These are phyloP conservation scores for Pyrenopolyporus hunteri DNA, from an alignment of 495 filamentous ascomycete genomes.

Conservation along the genomic window DNA sequence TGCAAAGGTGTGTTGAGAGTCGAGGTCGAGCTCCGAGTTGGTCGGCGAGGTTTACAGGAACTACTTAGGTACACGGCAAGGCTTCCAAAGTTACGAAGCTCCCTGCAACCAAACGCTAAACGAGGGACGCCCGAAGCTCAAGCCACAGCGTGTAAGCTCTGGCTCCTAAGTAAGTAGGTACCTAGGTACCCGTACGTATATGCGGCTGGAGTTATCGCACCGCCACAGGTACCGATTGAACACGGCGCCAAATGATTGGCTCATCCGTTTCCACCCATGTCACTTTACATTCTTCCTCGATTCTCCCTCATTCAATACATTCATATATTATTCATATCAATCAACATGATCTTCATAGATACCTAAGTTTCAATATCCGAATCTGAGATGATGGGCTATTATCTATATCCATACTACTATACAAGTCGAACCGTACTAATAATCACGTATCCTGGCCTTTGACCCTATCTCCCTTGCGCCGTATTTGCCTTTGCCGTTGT, in stretches of 20 bases:
- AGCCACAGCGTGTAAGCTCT: constrained; percentile 17
- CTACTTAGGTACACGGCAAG: constrained; percentile 33
- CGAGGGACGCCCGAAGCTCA: constrained; percentile 10
- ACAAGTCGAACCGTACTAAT: neutral
- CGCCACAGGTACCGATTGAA: neutral
- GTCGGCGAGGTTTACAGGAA: constrained; percentile 24
- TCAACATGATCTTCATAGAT: no score
- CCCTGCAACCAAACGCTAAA: constrained; percentile 11
- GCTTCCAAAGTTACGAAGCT: constrained; percentile 45
- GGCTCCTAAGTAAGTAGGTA: neutral
- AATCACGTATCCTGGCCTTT: no score
- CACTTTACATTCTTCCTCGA: no score
- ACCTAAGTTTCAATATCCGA: neutral
- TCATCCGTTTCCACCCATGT: no score
- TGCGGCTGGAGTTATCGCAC: no score
- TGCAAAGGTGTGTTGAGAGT: constrained; percentile 15
- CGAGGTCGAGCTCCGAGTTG: constrained; percentile 14
- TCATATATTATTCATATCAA: no score
- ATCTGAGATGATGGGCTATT: neutral
- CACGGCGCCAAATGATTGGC: no score
- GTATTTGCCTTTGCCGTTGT: neutral
- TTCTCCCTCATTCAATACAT: no score
- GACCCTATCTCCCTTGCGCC: neutral
- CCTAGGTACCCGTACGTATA: neutral
- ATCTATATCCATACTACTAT: no score